Base-by-base conservation (phyloP, 805 yeast species). In the Teunomyces barrocoloradensis region DNA sequence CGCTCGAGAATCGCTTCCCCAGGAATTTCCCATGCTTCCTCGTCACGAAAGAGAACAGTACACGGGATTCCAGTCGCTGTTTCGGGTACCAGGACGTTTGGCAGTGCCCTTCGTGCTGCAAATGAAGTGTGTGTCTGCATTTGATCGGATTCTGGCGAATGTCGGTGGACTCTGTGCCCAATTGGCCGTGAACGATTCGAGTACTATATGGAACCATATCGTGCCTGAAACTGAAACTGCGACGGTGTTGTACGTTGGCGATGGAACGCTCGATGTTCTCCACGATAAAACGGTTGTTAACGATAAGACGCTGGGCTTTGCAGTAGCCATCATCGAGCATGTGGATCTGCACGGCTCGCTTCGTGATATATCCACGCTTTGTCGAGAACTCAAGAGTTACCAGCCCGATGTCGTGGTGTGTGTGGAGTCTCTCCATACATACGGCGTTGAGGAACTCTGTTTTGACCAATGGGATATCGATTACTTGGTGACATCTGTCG, bases 21-120 rank as follows among this genome's bases (percentile, higher is more conserved):
- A 52, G 6, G 55, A 54, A 29, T 60, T 59, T 40, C 64, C 64
- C 5, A 33, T 45, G 43, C 41, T 60, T 15, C 40, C 52, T 3
- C 42, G 20, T 21, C 43, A 43, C 17, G 63, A 59, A 23, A 47
- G 61, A 21, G 37, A 39, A 15, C 23, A 44, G 28, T 58, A 57
- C 45, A 48, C 39, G 10, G 48, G 51, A 5, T 30, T 30, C 27
- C 27, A 25, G 27, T 7, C 27, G 27, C 27, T 25, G 27, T 25
- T 25, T 9, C 27, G 11, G 11, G 10, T 9, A 3, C 27, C 27
- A 25, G 27, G 10, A 25, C 11, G 11, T 25, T 25, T 25, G 4
- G 11, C 27, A 2, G 11, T 25, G 11, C 4, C 6, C 1, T 25
- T 6, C 11, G 3, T 25, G 27, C 27, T 25, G 27, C 27, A 25